Evolutionary conservation across 345 rosid species (phyloP).

Genomic region (Chamaenerion angustifolium): DNA sequence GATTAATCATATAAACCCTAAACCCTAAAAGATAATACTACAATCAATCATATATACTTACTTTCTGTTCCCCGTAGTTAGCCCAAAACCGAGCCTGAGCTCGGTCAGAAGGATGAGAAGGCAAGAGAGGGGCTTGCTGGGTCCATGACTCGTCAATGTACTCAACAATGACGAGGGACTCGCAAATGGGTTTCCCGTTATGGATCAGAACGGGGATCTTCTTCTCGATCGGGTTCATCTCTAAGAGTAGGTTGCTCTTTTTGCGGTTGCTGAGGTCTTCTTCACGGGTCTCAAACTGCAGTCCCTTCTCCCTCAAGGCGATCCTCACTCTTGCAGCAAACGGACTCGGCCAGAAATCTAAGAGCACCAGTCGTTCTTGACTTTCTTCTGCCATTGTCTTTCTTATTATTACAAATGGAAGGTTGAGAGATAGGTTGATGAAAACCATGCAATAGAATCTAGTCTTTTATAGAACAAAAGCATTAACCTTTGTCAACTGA

Average conservation of each 20-base stretch:
- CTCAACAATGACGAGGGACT: constrained; percentile 10
- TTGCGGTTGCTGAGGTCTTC: constrained; percentile 8
- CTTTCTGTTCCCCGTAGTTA: constrained; percentile 12
- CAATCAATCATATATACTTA: too few species aligned
- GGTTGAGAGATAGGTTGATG: too few species aligned
- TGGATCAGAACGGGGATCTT: constrained; percentile 13
- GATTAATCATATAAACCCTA: too few species aligned
- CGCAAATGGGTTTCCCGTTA: constrained; percentile 5
- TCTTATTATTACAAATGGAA: too few species aligned
- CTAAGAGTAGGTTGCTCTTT: constrained; percentile 10
- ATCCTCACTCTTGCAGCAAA: constrained; percentile 12
- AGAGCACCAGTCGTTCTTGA: constrained; percentile 1
- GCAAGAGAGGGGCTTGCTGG: constrained; percentile 8
- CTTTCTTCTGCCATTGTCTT: constrained; percentile 6
- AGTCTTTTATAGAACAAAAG: too few species aligned
- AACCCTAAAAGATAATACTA: too few species aligned
- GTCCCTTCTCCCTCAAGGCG: constrained; percentile 12
- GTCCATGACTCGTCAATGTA: constrained; percentile 12
- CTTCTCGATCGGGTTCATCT: constrained; percentile 13
- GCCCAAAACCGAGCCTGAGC: constrained; percentile 12
- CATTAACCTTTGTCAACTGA: too few species aligned
- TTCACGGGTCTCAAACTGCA: constrained; percentile 7
- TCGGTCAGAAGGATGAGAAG: constrained; percentile 5
- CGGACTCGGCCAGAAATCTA: constrained; percentile 10
- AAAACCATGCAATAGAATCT: too few species aligned